Evolutionary conservation across 1,284 basidiomycete species (phyloP).

Genomic region (Bjerkandera adusta): DNA sequence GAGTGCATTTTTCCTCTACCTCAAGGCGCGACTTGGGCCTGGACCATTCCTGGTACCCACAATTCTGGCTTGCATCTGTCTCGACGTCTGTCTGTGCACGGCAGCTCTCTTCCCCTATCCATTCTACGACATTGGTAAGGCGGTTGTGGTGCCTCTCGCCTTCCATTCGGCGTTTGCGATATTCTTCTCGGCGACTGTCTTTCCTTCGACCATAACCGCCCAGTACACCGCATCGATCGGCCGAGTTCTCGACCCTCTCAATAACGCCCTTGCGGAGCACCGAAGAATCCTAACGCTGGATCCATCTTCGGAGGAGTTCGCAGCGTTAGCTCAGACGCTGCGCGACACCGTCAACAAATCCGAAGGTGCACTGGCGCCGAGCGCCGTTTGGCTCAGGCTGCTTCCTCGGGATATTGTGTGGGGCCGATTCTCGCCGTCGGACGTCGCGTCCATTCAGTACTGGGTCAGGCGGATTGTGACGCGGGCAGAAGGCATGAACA

Average conservation of each 20-base stretch:
- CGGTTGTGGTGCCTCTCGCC: slow-evolving; percentile 57
- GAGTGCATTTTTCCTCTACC: slow-evolving; percentile 56
- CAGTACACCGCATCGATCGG: slow-evolving; percentile 57
- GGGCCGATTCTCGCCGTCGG: slow-evolving; percentile 58
- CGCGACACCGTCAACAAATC: slow-evolving; percentile 40
- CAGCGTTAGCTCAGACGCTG: slow-evolving; percentile 32
- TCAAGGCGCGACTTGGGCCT: slow-evolving; percentile 62
- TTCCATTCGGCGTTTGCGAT: slow-evolving; percentile 64
- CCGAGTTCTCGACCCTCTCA: slow-evolving; percentile 51
- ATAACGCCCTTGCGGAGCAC: slow-evolving; percentile 48
- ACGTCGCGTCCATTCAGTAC: slow-evolving; percentile 55
- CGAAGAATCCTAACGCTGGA: slow-evolving; percentile 43
- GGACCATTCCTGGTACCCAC: slow-evolving; percentile 62
- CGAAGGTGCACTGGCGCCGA: slow-evolving; percentile 53
- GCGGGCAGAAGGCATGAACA: slow-evolving; percentile 61
- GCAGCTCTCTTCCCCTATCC: slow-evolving; percentile 67
- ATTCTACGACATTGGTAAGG: slow-evolving; percentile 53
- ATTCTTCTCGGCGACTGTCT: slow-evolving; percentile 52
- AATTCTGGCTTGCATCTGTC: slow-evolving; percentile 56
- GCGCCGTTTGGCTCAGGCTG: slow-evolving; percentile 54
- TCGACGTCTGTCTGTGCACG: slow-evolving; percentile 62
- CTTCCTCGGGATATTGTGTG: slow-evolving; percentile 65
- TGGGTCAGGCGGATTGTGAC: slow-evolving; percentile 50
- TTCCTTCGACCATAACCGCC: slow-evolving; percentile 66
- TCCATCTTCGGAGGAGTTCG: slow-evolving; percentile 47